Base-by-base conservation (phyloP, 2,329 filamentous ascomycete species). In the Penicillium sclerotigenum region DNA sequence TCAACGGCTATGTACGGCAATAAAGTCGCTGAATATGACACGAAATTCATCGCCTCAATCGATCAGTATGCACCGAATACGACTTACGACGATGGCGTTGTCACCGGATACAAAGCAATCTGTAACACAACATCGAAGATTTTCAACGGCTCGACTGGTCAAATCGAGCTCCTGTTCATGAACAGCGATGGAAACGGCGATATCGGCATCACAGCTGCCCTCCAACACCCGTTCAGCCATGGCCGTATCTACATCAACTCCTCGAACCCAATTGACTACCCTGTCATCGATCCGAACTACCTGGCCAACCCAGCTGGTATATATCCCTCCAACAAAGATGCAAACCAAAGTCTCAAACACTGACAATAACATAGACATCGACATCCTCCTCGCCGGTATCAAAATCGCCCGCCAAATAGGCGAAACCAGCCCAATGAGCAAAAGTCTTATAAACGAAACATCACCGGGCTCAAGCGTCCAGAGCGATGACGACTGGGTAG, bases 211-310 rank as follows among this genome's bases (percentile, higher is more conserved):
- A 68, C 66, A 10, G 67, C 66, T 22, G 67, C 65, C 41, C 61
- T 65, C 7, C 69, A 66, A 57, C 68, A 69, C 54, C 69, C 69
- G 14, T 68, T 61, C 52, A 69, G 67, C 37, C 67, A 69, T 16
- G 67, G 67, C 11, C 64, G 67, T 1, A 59, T 70, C 41, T 68
- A 68, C 41, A 70, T 70, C 57, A 69, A 69, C 47, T 69, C 67
- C 10, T 69, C 67, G 1, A 53, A 68, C 33, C 65, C 66, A 18
- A 50, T 70, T 48, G 65, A 68, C 28, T 66, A 65, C 40, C 67
- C 67, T 1, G 64, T 69, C 9, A 70, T 70, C 24, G 67, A 70
- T 40, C 67, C 67, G 1, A 68, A 67, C 38, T 70, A 70, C 28
- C 47, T 70, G 1, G 16, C 31, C 11, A 65, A 68, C n/a, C 59